These are phyloP conservation scores for Morella rubra DNA, from an alignment of 306 rosid species.

Conservation along the genomic window DNA sequence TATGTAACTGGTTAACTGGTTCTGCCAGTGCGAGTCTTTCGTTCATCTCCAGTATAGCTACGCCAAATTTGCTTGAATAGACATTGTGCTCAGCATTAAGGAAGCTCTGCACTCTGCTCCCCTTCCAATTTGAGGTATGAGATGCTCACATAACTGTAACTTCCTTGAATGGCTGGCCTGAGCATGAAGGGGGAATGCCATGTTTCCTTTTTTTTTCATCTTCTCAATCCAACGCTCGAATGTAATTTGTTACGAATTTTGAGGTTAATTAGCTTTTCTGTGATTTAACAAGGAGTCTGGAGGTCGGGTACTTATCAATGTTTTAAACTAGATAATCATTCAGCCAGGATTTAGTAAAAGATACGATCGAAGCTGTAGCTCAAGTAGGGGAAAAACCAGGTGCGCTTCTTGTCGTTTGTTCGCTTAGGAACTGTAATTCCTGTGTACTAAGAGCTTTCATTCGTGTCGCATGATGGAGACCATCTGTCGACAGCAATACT, in stretches of 20 bases:
- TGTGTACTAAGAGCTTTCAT: too few species aligned
- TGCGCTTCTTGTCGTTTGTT: neutral
- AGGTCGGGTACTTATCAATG: neutral
- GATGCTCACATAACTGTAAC: neutral
- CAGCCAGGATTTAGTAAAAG: neutral
- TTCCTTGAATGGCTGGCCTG: neutral
- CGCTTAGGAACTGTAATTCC: too few species aligned
- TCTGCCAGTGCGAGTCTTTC: constrained; percentile 30
- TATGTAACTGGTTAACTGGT: constrained; percentile 53
- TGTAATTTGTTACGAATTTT: neutral
- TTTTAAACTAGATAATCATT: neutral
- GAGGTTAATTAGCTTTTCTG: neutral
- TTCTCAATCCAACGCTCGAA: too few species aligned
- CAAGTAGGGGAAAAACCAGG: neutral
- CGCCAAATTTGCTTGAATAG: constrained; percentile 1
- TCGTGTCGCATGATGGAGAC: too few species aligned
- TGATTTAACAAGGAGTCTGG: neutral
- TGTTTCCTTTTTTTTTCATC: neutral
- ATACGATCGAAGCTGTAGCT: neutral
- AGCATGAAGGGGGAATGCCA: neutral
- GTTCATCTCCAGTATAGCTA: constrained; percentile 1
- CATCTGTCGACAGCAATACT: too few species aligned
- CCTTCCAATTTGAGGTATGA: neutral
- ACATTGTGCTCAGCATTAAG: neutral
- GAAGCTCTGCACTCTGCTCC: neutral